Evolutionary conservation across 306 rosid species (phyloP).

Genomic region (Citrullus amarus): DNA sequence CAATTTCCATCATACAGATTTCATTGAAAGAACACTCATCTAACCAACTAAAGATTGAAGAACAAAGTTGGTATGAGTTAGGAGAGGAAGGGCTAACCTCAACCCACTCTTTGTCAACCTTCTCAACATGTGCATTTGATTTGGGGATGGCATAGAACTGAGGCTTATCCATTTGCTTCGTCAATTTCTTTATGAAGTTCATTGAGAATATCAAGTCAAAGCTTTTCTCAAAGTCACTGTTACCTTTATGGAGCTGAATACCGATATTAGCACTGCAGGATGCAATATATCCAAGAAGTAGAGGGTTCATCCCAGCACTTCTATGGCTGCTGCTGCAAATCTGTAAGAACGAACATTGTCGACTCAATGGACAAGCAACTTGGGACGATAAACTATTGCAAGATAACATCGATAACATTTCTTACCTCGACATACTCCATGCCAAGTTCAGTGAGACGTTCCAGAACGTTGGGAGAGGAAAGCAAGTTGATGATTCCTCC

Average conservation of each 20-base stretch:
- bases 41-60: constrained; percentile 52
- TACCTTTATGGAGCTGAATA: constrained; percentile 34
- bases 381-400: not conserved
- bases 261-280: constrained; percentile 46
- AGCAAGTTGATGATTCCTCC: constrained; percentile 73
- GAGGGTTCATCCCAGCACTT: constrained; percentile 31
- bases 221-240: constrained; percentile 27
- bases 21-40: constrained; percentile 43
- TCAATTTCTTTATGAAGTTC: constrained; percentile 42
- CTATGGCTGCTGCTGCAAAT: constrained; percentile 42
- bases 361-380: not conserved
- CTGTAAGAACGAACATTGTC: constrained; percentile 30
- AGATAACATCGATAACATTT: not conserved
- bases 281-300: constrained; percentile 48
- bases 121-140: constrained; percentile 46
- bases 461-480: constrained; percentile 41
- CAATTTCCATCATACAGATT: constrained; percentile 49
- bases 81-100: constrained; percentile 47
- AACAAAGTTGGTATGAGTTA: constrained; percentile 56
- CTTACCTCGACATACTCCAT: constrained; percentile 68
- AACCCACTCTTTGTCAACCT: constrained; percentile 70
- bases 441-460: constrained; percentile 47
- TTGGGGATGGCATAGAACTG: constrained; percentile 42
- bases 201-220: constrained; percentile 55
- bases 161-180: constrained; percentile 38